Base-by-base conservation (phyloP, 2,329 filamentous ascomycete species). In the Ophiocordyceps camponoti-leonardi region DNA sequence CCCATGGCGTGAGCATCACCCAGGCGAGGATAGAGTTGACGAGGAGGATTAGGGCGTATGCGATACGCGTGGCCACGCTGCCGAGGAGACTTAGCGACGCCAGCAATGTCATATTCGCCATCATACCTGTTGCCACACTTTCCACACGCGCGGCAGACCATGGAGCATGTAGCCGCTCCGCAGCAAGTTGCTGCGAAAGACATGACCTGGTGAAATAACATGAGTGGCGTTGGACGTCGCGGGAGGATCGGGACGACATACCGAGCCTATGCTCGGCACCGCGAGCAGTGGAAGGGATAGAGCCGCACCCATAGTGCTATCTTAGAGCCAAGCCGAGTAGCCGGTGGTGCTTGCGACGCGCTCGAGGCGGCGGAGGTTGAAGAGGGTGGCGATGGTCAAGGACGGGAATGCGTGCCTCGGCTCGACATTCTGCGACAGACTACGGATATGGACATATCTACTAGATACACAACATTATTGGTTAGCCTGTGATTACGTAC, bases 1-100 rank as follows among this genome's bases (percentile, higher is more conserved):
- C 92, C 92, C 92, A 98, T 45, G 87, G 86, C 20, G 92, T 98
- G 67, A 98, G 86, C 86, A 96, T 94, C 54, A 98, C 86, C 92
- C 92, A 98, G 33, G 92, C 90, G 44, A 96, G 63, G 52, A 96
- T 94, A 48, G 90, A 95, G 73, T 98, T 98, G 64, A 96, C 67
- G 53, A 98, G 79, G 46, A 98, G 83, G 50, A 98, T 82, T 58
- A 96, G 77, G 51, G 92, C 88, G 62, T 94, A 95, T 58, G 85
- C 90, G 67, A 96, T 93, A 69, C 92, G 86, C 53, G 92, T 98
- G 47, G 88, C 88, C 67, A 96, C 88, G 67, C 87, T 93, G 54
- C 31, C 16, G 12, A n/a, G 6, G 6, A 2, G 4, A 4, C 13
- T 47, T 19, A 47, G 43, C 42, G 28, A 39, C 6, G 6, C 11